A percentile compares a stretch with the other conserved stretches of the same genome.
phyloP scores from a whole-genome alignment of 306 rosid species.

The Acacia acuminata region DNA sequence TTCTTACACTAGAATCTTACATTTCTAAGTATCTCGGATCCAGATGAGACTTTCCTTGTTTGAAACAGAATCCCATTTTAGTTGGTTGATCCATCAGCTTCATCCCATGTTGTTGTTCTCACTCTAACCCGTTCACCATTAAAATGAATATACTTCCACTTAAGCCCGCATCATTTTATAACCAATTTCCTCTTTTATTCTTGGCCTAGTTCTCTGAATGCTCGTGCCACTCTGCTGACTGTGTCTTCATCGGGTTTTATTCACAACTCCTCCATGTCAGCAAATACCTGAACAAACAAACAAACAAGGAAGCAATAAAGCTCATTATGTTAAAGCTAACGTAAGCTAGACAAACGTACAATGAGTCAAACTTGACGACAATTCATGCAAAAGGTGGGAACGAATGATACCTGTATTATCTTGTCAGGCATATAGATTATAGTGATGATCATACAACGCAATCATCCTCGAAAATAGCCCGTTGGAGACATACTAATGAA shows the following conservation, averaged over 20 bases:
- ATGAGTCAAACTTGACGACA: neutral
- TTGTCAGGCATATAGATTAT: conserved; percentile 57
- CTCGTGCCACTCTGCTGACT: conserved; percentile 62
- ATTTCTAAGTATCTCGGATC: neutral
- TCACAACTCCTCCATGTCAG: conserved; percentile 87
- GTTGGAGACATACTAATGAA: too few species aligned
- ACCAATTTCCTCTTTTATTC: conserved; percentile 65
- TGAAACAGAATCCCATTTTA: conserved; percentile 27
- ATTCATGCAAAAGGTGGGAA: conserved; percentile 12
- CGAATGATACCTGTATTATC: conserved; percentile 64
- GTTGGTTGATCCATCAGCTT: conserved; percentile 35
- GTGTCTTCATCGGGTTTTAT: conserved; percentile 90
- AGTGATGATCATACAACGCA: too few species aligned
- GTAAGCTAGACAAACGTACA: neutral
- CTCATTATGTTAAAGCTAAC: too few species aligned
- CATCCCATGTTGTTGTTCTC: conserved; percentile 48
- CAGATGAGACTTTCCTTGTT: conserved; percentile 1
- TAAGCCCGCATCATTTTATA: conserved; percentile 60
- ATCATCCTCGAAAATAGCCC: too few species aligned
- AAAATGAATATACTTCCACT: conserved; percentile 86
- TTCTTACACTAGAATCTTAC: neutral
- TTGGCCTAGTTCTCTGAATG: conserved; percentile 62
- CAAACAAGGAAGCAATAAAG: neutral
- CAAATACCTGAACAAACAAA: conserved; percentile 63
- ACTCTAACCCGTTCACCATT: conserved; percentile 83